Conservation (phyloP, 2,329 filamentous ascomycete genomes). For the Phoma sp. region DNA sequence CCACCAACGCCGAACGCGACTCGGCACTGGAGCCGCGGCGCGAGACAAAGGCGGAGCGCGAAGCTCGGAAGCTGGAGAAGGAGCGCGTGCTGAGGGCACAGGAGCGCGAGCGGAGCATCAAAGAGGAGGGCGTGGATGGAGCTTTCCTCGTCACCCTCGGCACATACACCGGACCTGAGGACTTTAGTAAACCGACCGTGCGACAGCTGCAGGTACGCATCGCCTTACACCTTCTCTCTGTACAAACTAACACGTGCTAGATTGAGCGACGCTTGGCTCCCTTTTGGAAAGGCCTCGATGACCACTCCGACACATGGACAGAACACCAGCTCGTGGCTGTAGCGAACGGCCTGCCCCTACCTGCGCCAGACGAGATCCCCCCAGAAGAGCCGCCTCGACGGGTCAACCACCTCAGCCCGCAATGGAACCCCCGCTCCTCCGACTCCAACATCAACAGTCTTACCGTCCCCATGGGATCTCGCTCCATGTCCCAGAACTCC, state of each 20-base stretch:
- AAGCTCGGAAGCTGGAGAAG: conserved; percentile 82
- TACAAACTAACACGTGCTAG: conserved; percentile 56
- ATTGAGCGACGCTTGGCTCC: conserved; percentile 91
- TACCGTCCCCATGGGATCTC: conserved; percentile 78
- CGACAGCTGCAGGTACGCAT: conserved; percentile 82
- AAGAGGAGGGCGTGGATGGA: conserved; percentile 91
- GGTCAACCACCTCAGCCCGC: conserved; percentile 39
- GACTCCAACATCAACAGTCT: conserved; percentile 72
- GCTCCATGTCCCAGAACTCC: conserved; percentile 80
- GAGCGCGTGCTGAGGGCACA: conserved; percentile 77
- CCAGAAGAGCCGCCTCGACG: conserved; percentile 67
- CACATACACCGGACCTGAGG: conserved; percentile 88
- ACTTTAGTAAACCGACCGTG: conserved; percentile 88
- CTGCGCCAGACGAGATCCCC: conserved; percentile 81
- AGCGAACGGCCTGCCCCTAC: conserved; percentile 81
- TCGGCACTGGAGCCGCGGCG: conserved; percentile 66
- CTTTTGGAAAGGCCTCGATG: conserved; percentile 93
- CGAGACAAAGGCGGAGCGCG: conserved; percentile 90
- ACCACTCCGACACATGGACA: conserved; percentile 87
- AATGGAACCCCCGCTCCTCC: conserved; percentile 56
- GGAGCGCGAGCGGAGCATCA: conserved; percentile 88
- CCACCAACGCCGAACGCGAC: conserved; percentile 57
- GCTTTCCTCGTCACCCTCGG: conserved; percentile 94
- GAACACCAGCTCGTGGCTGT: conserved; percentile 95
- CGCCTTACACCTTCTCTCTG: conserved; percentile 8